These are phyloP conservation scores for Calocybe indica DNA, from an alignment of 768 basidiomycete genomes.

Conservation along the genomic window DNA sequence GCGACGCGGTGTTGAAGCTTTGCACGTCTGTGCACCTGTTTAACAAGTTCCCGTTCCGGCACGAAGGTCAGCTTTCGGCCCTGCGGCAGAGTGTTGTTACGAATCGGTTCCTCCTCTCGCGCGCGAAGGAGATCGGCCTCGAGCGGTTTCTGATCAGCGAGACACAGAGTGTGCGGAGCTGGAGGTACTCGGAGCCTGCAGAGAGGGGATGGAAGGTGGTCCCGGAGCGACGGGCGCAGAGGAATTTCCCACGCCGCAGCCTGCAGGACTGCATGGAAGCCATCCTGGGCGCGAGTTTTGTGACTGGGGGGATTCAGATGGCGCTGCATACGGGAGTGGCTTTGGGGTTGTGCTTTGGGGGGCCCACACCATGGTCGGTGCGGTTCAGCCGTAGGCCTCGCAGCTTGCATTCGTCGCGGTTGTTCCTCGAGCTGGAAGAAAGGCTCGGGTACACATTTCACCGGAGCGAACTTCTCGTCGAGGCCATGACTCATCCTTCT, in stretches of 20 bases:
- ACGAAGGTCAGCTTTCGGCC: constrained; percentile 76
- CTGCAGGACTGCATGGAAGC: constrained; percentile 91
- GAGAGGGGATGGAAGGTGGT: constrained; percentile 22
- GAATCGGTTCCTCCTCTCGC: constrained; percentile 63
- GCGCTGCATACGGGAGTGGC: constrained; percentile 58
- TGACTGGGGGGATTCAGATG: constrained; percentile 66
- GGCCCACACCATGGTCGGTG: constrained; percentile 58
- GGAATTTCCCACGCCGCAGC: constrained; percentile 59
- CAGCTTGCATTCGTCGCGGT: constrained; percentile 29
- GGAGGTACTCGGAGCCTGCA: constrained; percentile 47
- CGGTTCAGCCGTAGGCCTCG: constrained; percentile 38
- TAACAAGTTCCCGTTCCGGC: constrained; percentile 68
- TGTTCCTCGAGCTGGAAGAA: constrained; percentile 55
- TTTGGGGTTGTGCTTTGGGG: constrained; percentile 71
- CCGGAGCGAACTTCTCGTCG: constrained; percentile 54
- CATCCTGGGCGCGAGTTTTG: constrained; percentile 68
- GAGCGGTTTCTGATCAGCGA: constrained; percentile 64
- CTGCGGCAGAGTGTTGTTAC: constrained; percentile 62
- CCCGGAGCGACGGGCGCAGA: constrained; percentile 25
- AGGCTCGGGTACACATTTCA: constrained; percentile 67
- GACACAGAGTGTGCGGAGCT: constrained; percentile 41
- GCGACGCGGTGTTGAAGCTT: constrained; percentile 78
- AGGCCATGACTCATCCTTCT: constrained; percentile 86
- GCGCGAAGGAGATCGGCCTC: constrained; percentile 59
- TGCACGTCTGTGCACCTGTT: constrained; percentile 71